Conservation (phyloP, 2,329 filamentous ascomycete genomes). For the Aspergillus ruber region DNA sequence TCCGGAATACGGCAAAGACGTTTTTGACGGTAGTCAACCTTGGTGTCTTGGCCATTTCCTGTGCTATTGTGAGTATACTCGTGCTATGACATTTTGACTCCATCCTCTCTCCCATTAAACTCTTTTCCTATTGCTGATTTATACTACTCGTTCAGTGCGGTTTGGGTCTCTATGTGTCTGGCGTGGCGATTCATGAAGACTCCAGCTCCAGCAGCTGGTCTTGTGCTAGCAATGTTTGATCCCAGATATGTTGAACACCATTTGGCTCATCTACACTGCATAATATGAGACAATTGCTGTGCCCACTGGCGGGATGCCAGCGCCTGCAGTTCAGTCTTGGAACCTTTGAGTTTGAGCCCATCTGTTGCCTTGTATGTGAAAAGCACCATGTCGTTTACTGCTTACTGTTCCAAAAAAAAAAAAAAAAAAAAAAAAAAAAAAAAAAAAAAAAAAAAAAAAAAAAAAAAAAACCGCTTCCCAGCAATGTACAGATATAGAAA, state of each 20-base stretch:
- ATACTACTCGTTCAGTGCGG: conserved; percentile 22
- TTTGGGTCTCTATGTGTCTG: conserved; percentile 37
- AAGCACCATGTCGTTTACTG: no score
- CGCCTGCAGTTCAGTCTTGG: no score
- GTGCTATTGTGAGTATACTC: conserved; percentile 14
- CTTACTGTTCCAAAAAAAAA: no score
- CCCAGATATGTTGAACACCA: conserved; percentile 1
- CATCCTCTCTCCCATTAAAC: neutral
- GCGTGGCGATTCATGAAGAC: conserved; percentile 31
- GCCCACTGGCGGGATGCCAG: no score
- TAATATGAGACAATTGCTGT: no score
- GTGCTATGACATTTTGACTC: neutral
- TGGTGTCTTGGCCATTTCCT: conserved; percentile 31
- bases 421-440: no score
- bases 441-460: no score
- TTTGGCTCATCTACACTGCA: no score
- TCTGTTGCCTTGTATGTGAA: no score
- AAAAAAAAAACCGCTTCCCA: no score
- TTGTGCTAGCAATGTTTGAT: conserved; percentile 28
- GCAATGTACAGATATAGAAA: no score
- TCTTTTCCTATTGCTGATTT: neutral
- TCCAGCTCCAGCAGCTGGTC: conserved; percentile 31
- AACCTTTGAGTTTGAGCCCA: no score
- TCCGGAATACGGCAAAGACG: conserved; percentile 37
- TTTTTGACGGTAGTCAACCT: conserved; percentile 39